Conservation (phyloP, 2,329 filamentous ascomycete genomes). For the Phialophora expanda region DNA sequence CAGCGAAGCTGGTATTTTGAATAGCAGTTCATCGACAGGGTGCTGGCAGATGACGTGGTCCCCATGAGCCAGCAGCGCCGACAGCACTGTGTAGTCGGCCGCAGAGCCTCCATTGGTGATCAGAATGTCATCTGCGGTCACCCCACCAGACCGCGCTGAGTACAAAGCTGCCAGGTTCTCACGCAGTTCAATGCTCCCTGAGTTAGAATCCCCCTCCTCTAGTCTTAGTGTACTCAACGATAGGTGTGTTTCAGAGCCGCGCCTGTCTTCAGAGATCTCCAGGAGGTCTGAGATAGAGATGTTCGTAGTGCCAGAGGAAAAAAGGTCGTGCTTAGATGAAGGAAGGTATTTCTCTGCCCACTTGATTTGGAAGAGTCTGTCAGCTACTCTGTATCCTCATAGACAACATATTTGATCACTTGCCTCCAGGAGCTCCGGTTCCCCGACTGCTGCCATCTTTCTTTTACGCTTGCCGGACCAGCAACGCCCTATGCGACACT, state of each 20-base stretch:
- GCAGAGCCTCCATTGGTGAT: constrained; percentile 80
- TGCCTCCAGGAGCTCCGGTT: constrained; percentile 23
- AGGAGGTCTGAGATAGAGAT: constrained; percentile 73
- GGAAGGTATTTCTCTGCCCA: constrained; percentile 64
- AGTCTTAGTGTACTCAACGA: constrained; percentile 38
- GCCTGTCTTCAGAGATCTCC: constrained; percentile 57
- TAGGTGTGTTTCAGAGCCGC: constrained; percentile 28
- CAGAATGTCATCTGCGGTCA: constrained; percentile 69
- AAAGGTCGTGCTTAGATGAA: constrained; percentile 68
- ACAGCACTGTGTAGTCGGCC: constrained; percentile 82
- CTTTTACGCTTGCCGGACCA: not conserved
- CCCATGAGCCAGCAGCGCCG: constrained; percentile 71
- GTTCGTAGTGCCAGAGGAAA: constrained; percentile 78
- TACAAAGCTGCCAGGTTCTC: constrained; percentile 44
- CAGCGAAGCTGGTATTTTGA: constrained; percentile 72
- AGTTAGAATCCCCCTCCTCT: constrained; percentile 41
- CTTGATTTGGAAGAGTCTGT: constrained; percentile 46
- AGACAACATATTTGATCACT: not conserved
- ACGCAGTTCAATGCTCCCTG: constrained; percentile 40
- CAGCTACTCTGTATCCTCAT: not conserved
- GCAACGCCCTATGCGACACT: not conserved
- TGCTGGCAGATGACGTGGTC: constrained; percentile 88
- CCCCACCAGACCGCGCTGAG: constrained; percentile 54
- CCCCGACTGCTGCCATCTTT: constrained; percentile 1
- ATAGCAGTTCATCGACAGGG: constrained; percentile 86